Evolutionary conservation across 805 yeast species (phyloP).

Genomic region (Saturnispora galanensis): DNA sequence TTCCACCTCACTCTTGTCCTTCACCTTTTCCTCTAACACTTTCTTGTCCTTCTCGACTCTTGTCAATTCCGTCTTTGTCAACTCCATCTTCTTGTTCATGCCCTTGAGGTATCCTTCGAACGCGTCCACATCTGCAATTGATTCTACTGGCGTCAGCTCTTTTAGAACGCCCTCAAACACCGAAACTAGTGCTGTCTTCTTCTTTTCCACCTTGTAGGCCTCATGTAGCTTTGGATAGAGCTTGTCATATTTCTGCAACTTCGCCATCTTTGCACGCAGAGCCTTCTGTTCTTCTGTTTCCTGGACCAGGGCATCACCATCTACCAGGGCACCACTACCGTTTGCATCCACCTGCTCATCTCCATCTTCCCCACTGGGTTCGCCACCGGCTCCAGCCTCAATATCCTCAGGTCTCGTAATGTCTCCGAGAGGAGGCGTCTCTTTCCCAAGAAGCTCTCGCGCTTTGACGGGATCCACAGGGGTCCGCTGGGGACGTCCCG

Average conservation of each 20-base stretch:
- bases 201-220: slow-evolving; percentile 78
- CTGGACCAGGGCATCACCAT: neutral
- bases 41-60: slow-evolving; percentile 27
- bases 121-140: slow-evolving; percentile 61
- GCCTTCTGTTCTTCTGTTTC: neutral
- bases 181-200: slow-evolving; percentile 47
- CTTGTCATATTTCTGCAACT: slow-evolving; percentile 78
- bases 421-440: neutral
- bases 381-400: neutral
- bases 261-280: slow-evolving; percentile 52
- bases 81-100: slow-evolving; percentile 45
- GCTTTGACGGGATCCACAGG: slow-evolving; percentile 20
- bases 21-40: slow-evolving; percentile 9
- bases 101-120: slow-evolving; percentile 63
- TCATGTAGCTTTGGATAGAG: slow-evolving; percentile 78
- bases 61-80: slow-evolving; percentile 60
- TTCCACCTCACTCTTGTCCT: slow-evolving; percentile 9
- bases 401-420: neutral
- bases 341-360: too few relatives aligned
- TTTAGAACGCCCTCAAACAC: slow-evolving; percentile 59
- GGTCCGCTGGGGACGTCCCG: slow-evolving; percentile 15
- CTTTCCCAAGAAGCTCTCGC: slow-evolving; percentile 10
- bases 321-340: too few relatives aligned
- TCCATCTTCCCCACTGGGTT: too few relatives aligned
- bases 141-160: slow-evolving; percentile 74